phyloP scores from a whole-genome alignment of 2,329 filamentous ascomycete species.

The Claviceps paspali region DNA sequence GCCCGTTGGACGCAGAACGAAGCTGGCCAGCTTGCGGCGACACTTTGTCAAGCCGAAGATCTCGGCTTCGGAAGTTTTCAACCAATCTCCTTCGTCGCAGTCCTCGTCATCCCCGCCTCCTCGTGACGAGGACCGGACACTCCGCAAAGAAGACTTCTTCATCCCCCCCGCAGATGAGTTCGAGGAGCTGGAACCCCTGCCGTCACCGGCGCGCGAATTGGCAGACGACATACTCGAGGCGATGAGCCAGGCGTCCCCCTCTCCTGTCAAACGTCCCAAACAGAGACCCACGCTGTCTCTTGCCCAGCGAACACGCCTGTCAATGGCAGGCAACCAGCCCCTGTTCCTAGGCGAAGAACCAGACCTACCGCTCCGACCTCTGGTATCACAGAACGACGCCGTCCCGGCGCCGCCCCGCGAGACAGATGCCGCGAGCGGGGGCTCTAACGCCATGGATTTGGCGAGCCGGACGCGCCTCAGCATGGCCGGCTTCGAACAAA shows the following conservation, averaged over 20 bases:
- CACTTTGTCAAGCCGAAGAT: constrained; percentile 16
- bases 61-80: constrained; percentile 10
- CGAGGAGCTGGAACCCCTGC: not conserved
- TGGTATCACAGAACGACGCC: not conserved
- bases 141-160: not conserved
- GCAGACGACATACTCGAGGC: constrained; percentile 42
- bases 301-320: constrained; percentile 65
- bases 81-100: not conserved
- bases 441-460: constrained; percentile 27
- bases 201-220: constrained; percentile 31
- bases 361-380: constrained; percentile 10
- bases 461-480: constrained; percentile 42
- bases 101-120: constrained; percentile 1
- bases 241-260: constrained; percentile 39
- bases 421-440: not conserved
- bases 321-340: constrained; percentile 51
- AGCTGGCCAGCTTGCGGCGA: constrained; percentile 9
- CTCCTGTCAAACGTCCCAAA: constrained; percentile 34
- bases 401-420: not conserved
- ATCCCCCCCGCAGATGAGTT: not conserved
- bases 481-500: constrained; percentile 47
- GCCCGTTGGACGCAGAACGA: constrained; percentile 11
- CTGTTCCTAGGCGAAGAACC: constrained; percentile 17
- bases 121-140: not conserved
- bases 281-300: constrained; percentile 45